Evolutionary conservation across 116 monocot genomes (phyloP).

Genomic region (Cymodocea nodosa): DNA sequence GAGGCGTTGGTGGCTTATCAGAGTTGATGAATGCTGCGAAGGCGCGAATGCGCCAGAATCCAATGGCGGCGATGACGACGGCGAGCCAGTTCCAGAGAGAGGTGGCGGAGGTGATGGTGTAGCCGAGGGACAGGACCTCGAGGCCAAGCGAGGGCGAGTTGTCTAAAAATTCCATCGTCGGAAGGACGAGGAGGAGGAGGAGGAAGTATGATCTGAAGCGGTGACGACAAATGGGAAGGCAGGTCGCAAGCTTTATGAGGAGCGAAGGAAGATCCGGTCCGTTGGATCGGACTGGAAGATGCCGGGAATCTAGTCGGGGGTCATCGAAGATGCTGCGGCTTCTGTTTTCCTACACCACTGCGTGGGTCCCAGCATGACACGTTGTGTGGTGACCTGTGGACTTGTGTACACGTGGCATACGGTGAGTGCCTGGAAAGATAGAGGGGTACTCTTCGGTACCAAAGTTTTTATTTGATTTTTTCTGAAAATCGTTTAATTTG

Average conservation of each 20-base stretch:
- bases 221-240: neutral
- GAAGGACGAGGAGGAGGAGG: neutral
- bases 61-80: conserved; percentile 28
- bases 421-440: too few species aligned
- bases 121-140: conserved; percentile 14
- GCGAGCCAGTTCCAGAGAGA: conserved; percentile 29
- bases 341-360: too few species aligned
- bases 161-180: conserved; percentile 12
- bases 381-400: too few species aligned
- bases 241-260: conserved; percentile 3
- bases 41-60: conserved; percentile 24
- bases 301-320: conserved; percentile 16
- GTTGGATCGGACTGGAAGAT: conserved; percentile 24
- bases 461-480: too few species aligned
- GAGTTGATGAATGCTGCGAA: neutral
- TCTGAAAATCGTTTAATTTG: too few species aligned
- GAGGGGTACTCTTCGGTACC: too few species aligned
- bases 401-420: too few species aligned
- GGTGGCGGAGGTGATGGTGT: conserved; percentile 11
- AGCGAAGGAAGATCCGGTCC: conserved; percentile 4
- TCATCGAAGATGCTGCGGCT: conserved; percentile 7
- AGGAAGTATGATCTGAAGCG: neutral
- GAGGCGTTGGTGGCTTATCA: neutral
- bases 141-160: conserved; percentile 2
- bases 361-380: too few species aligned